Conservation (phyloP, 2,329 filamentous ascomycete genomes). For the Ceratocystis huliohia region DNA sequence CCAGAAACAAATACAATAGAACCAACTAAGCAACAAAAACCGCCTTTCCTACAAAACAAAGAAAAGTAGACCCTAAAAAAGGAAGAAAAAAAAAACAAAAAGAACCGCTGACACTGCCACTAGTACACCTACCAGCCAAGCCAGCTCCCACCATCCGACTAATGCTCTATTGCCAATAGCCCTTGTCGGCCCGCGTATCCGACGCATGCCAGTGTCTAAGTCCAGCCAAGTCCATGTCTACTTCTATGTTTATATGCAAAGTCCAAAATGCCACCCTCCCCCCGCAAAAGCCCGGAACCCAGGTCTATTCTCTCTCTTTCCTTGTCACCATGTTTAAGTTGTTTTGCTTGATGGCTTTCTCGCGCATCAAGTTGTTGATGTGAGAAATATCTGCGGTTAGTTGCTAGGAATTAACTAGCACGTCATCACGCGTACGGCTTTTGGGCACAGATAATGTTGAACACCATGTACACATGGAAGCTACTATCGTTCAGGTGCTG, state of each 20-base stretch:
- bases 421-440: slow-evolving; percentile 27
- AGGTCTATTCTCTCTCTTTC: neutral
- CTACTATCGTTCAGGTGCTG: slow-evolving; percentile 29
- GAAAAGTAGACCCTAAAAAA: no score
- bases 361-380: no score
- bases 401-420: no score
- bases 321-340: neutral
- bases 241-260: neutral
- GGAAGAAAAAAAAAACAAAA: no score
- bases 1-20: neutral
- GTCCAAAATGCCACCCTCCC: neutral
- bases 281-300: neutral
- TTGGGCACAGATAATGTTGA: slow-evolving; percentile 30
- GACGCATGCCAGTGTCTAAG: neutral
- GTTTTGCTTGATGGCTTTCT: neutral
- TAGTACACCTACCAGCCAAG: no score
- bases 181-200: neutral
- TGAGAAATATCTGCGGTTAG: no score
- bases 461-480: slow-evolving; percentile 32
- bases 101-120: no score
- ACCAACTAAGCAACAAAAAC: neutral
- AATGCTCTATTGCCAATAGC: no score
- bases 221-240: neutral
- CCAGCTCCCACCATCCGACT: no score
- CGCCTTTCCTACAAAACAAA: no score